Conservation (phyloP, 352 stramenopile species). For the Phytopythium chamaehyphon region DNA sequence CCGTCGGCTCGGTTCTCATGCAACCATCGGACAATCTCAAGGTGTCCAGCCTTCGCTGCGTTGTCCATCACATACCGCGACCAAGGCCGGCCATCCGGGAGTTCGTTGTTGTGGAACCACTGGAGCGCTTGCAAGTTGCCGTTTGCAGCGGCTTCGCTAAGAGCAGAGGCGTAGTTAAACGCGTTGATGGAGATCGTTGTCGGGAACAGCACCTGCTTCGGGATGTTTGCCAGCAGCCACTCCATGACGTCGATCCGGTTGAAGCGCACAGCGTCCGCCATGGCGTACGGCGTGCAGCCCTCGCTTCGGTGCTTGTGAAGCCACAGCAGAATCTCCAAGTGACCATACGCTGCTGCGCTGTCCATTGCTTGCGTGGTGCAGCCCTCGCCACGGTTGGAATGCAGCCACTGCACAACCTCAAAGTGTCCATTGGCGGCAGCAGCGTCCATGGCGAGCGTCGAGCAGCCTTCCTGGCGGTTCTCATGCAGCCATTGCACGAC, state of each 20-base stretch:
- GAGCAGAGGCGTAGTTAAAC: constrained; percentile 6
- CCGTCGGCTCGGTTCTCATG: constrained; percentile 8
- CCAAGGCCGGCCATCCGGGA: constrained; percentile 1
- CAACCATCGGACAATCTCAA: constrained; percentile 11
- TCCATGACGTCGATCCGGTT: constrained; percentile 13
- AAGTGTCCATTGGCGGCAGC: constrained; percentile 16
- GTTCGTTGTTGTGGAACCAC: constrained; percentile 19
- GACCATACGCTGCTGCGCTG: constrained; percentile 14
- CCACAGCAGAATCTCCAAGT: constrained; percentile 17
- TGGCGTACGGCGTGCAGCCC: constrained; percentile 13
- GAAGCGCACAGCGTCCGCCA: constrained; percentile 7
- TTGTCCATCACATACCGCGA: constrained; percentile 11
- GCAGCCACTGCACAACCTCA: constrained; percentile 15
- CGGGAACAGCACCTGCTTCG: not conserved
- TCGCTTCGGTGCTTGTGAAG: constrained; percentile 14
- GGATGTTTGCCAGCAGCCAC: constrained; percentile 12
- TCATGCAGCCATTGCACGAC: constrained; percentile 19
- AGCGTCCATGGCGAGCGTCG: constrained; percentile 12
- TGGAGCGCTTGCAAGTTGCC: constrained; percentile 20
- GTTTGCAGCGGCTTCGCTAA: constrained; percentile 24
- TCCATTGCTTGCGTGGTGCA: constrained; percentile 19
- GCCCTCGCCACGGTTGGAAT: constrained; percentile 9
- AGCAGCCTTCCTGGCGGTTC: constrained; percentile 12
- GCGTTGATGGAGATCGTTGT: not conserved
- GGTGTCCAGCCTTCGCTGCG: constrained; percentile 12